Evolutionary conservation across 148 eudicot genomes (phyloP), one percentile per base, ranked within the genome.

Genomic region (Silene latifolia): DNA sequence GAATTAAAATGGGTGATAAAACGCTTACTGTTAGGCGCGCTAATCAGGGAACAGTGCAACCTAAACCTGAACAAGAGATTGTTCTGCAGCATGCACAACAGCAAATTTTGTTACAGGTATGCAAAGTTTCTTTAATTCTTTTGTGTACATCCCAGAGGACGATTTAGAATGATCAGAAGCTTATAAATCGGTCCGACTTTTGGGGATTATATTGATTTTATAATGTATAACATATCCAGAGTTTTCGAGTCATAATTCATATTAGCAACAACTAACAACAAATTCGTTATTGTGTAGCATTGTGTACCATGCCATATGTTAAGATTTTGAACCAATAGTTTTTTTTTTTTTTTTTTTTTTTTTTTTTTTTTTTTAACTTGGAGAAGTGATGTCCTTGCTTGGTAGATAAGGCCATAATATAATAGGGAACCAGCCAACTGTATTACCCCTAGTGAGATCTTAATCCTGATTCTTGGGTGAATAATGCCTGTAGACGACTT

Each of bases 1-100:
- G 97, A 69, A 94, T 94, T 63, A 91, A 88, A 75, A 94, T 94
- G 98, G 98, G 98, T 64, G 97, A 91, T 79, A 94, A 89, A 69
- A 84, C 87, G 48, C 97, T 94, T 39, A 94, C 98, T 62, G 98
- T 94, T 61, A 86, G 97, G 72, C 96, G 97, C 80, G 98, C 98
- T 70, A 94, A 90, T 79, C 93, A 88, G 77, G 98, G 98, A 59
- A 63, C 95, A 67, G 76, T 82, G 32, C 97, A 94, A 54, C 93
- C 97, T 15, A 94, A 91, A 71, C 98, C 97, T 63, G 98, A 94
- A 83, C 98, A 94, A 75, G 98, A 91, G 88, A 94, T 82, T 75
- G 89, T 94, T 42, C 64, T 94, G 68, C 80, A 89, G 83, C 97
- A 91, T 82, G 98, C 96, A 20, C 98, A 94, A 76, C 98, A 94